phyloP scores from a whole-genome alignment of 2,329 filamentous ascomycete genomes.

The Neopestalotiopsis sp. region DNA sequence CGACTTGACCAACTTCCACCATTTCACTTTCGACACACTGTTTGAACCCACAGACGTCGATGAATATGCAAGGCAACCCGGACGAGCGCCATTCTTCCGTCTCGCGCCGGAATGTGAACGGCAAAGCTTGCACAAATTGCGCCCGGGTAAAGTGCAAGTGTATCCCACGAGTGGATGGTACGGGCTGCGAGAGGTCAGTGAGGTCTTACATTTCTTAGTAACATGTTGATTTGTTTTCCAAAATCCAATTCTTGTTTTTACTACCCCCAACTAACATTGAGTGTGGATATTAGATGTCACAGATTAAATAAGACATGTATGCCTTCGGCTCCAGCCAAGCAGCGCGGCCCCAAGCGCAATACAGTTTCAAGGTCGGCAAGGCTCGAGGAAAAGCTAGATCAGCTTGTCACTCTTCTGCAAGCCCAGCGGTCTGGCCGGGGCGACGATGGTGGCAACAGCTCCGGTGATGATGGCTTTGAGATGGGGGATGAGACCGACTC shows the following conservation, averaged over 20 bases:
- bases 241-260: neutral
- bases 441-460: conserved; percentile 7
- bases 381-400: conserved; percentile 25
- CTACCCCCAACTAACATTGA: conserved; percentile 26
- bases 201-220: conserved; percentile 6
- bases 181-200: conserved; percentile 38
- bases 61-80: neutral
- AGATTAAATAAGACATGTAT: conserved; percentile 54
- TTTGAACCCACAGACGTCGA: neutral
- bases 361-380: conserved; percentile 20
- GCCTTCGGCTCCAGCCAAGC: conserved; percentile 44
- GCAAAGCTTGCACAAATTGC: conserved; percentile 51
- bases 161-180: conserved; percentile 41
- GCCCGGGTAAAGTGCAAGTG: conserved; percentile 56
- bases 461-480: conserved; percentile 17
- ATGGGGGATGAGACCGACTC: neutral
- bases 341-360: conserved; percentile 21
- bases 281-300: conserved; percentile 38
- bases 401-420: conserved; percentile 24
- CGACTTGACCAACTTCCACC: neutral
- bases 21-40: neutral
- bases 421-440: conserved; percentile 15
- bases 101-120: neutral
- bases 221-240: neutral
- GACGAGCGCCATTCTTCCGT: conserved; percentile 1